phyloP scores from a whole-genome alignment of 768 basidiomycete species.

The Piloderma croceum region DNA sequence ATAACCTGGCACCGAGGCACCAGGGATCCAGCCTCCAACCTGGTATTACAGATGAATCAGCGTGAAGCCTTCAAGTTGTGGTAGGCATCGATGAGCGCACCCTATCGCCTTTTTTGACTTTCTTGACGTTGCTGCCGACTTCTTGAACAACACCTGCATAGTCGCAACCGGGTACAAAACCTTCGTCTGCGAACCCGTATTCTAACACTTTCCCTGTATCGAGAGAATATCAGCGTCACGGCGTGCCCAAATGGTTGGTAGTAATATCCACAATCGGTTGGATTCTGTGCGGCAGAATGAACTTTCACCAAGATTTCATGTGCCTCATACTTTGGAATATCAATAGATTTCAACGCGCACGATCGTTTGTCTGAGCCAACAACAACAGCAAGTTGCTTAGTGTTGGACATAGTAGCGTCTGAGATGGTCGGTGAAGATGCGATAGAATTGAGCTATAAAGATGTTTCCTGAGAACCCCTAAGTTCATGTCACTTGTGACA shows the following conservation, averaged over 20 bases:
- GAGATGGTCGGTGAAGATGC: too few relatives aligned
- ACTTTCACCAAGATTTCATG: conserved; percentile 21
- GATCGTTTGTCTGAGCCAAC: too few relatives aligned
- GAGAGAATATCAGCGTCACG: conserved; percentile 14
- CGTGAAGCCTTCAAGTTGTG: too few relatives aligned
- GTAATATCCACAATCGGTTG: conserved; percentile 16
- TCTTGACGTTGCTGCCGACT: conserved; percentile 14
- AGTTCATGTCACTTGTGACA: too few relatives aligned
- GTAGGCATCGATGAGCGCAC: too few relatives aligned
- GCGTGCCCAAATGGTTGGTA: not conserved
- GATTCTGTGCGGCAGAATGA: conserved; percentile 21
- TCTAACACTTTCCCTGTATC: conserved; percentile 5
- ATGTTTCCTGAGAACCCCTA: too few relatives aligned
- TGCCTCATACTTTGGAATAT: conserved; percentile 10
- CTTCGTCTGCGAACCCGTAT: not conserved
- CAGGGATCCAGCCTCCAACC: conserved; percentile 11
- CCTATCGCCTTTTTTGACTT: conserved; percentile 12
- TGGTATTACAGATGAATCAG: too few relatives aligned
- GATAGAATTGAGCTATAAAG: too few relatives aligned
- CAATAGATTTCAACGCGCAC: conserved; percentile 10
- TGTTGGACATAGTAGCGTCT: too few relatives aligned
- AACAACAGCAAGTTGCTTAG: too few relatives aligned
- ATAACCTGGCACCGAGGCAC: not conserved
- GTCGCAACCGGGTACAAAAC: conserved; percentile 18
- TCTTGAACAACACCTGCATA: conserved; percentile 18